These are phyloP conservation scores for Pseudogymnoascus sp. DNA, from an alignment of 2,329 filamentous ascomycete genomes.

Conservation along the genomic window DNA sequence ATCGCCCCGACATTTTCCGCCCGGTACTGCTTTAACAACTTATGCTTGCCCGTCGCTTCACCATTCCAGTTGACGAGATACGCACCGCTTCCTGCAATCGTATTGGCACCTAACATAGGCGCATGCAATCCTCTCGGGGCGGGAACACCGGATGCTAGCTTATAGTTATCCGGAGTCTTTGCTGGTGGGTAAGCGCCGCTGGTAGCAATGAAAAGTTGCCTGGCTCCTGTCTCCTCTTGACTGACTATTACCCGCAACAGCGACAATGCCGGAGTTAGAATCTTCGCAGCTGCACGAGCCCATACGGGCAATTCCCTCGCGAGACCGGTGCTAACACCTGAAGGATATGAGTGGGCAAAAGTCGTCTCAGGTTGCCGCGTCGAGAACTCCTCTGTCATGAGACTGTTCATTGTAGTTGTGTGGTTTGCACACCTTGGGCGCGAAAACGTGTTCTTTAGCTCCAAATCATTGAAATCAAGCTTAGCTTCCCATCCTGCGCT, in stretches of 20 bases:
- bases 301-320: conserved; percentile 25
- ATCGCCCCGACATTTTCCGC: conserved; percentile 18
- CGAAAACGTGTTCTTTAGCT: conserved; percentile 21
- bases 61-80: conserved; percentile 23
- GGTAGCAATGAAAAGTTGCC: conserved; percentile 25
- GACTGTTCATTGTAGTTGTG: conserved; percentile 32
- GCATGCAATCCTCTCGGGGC: conserved; percentile 11
- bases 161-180: conserved; percentile 12
- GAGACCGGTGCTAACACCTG: conserved; percentile 39
- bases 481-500: conserved; percentile 44
- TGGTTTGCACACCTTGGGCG: conserved; percentile 19
- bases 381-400: conserved; percentile 45
- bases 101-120: not conserved
- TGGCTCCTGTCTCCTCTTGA: conserved; percentile 22
- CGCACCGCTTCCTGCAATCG: conserved; percentile 19
- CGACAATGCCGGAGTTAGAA: conserved; percentile 15
- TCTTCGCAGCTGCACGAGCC: conserved; percentile 15
- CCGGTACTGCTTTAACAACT: conserved; percentile 19
- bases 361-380: conserved; percentile 37
- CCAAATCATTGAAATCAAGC: conserved; percentile 39
- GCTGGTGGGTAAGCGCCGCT: conserved; percentile 23
- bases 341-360: conserved; percentile 43
- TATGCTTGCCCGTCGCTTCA: conserved; percentile 14
- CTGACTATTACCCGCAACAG: conserved; percentile 12
- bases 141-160: conserved; percentile 16